A percentile compares a stretch with the other conserved stretches of the same genome.
These are phyloP conservation scores for Glonium stellatum DNA, from an alignment of 495 filamentous ascomycete species.

Conservation along the genomic window DNA sequence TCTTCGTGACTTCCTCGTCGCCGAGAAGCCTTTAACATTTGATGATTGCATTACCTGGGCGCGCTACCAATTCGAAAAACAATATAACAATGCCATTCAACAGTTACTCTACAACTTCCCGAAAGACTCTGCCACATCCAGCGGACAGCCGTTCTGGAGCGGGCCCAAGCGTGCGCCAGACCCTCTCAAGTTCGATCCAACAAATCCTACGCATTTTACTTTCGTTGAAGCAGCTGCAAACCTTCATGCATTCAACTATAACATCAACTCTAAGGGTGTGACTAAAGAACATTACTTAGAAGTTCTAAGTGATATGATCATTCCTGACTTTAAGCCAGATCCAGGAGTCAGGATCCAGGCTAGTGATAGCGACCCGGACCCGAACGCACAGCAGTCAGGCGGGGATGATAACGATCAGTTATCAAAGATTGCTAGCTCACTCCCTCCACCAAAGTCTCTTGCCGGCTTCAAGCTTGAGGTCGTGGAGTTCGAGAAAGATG, in stretches of 20 bases:
- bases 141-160: slow-evolving; percentile 92
- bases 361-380: slow-evolving; percentile 89
- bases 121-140: slow-evolving; percentile 81
- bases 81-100: slow-evolving; percentile 95
- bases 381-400: slow-evolving; percentile 57
- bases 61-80: slow-evolving; percentile 86
- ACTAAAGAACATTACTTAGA: slow-evolving; percentile 62
- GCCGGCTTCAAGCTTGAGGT: slow-evolving; percentile 80
- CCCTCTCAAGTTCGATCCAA: slow-evolving; percentile 76
- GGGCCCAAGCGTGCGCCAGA: slow-evolving; percentile 96
- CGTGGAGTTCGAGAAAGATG: slow-evolving; percentile 99
- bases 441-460: slow-evolving; percentile 73
- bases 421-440: slow-evolving; percentile 52
- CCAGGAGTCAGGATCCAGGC: slow-evolving; percentile 95
- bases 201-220: slow-evolving; percentile 74
- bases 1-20: slow-evolving; percentile 83
- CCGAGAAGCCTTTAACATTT: slow-evolving; percentile 84
- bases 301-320: slow-evolving; percentile 85
- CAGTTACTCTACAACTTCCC: slow-evolving; percentile 98
- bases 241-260: slow-evolving; percentile 96
- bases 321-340: slow-evolving; percentile 91
- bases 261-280: slow-evolving; percentile 71
- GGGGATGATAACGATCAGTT: slow-evolving; percentile 64
- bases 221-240: slow-evolving; percentile 87
- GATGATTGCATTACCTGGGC: slow-evolving; percentile 96